phyloP scores from a whole-genome alignment of 78 protist genomes.

The Dictyostelium citrinum region DNA sequence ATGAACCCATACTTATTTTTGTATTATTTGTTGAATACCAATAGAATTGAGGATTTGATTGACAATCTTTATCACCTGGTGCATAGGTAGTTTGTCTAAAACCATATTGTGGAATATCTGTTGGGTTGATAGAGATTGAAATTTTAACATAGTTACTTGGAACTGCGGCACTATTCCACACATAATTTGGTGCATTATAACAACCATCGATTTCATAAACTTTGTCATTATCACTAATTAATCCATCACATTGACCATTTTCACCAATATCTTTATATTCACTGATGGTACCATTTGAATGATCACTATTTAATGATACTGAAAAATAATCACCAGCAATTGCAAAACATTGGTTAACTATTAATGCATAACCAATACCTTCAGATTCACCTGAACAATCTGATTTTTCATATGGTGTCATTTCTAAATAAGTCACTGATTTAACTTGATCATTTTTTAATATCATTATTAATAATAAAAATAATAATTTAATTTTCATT shows the following conservation, averaged over 20 bases:
- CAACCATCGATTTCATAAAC: not conserved
- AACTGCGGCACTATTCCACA: not conserved
- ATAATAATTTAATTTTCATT: too few species aligned
- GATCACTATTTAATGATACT: not conserved
- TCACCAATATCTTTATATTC: not conserved
- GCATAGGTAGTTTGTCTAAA: not conserved
- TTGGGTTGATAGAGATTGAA: not conserved
- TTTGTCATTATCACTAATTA: not conserved
- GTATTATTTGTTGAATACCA: constrained; percentile 7
- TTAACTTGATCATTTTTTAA: not conserved
- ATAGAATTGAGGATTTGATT: constrained; percentile 17
- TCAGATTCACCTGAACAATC: not conserved
- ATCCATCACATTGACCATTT: not conserved
- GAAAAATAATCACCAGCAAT: not conserved
- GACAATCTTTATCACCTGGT: not conserved
- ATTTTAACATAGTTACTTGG: not conserved
- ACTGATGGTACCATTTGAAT: not conserved
- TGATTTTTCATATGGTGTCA: not conserved
- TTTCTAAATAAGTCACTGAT: constrained; percentile 1
- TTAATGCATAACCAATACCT: constrained; percentile 18
- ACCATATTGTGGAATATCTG: not conserved
- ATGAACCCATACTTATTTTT: too few species aligned
- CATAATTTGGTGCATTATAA: constrained; percentile 11
- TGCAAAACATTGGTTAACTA: not conserved
- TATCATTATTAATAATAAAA: too few species aligned